These are phyloP conservation scores for Phycomyces blakesleeanus DNA, from an alignment of 192 early-diverging fungal genomes.

Conservation along the genomic window DNA sequence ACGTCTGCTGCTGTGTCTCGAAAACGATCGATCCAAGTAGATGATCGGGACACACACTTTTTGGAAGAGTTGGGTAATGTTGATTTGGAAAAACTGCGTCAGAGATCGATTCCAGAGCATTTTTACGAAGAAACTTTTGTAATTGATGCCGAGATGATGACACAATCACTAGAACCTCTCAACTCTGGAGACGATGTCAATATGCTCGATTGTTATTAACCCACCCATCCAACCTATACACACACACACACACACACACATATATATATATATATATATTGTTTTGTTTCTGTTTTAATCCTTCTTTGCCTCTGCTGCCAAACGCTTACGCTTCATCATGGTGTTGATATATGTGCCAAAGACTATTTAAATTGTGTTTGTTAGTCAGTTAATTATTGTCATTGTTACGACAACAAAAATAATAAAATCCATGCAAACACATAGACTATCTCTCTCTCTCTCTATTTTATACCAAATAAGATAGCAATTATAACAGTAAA, in stretches of 20 bases:
- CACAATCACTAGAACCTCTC: conserved; percentile 29
- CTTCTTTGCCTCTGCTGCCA: conserved; percentile 22
- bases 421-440: too few species aligned
- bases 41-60: conserved; percentile 24
- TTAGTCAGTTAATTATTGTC: too few species aligned
- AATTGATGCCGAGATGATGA: conserved; percentile 43
- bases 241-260: neutral
- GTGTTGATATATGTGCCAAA: conserved; percentile 78
- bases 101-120: conserved; percentile 44
- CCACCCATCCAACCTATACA: too few species aligned
- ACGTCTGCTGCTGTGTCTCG: neutral
- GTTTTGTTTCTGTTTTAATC: conserved; percentile 14
- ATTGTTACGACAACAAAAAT: too few species aligned
- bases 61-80: conserved; percentile 28
- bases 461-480: too few species aligned
- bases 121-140: conserved; percentile 52
- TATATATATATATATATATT: neutral
- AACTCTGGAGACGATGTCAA: conserved; percentile 18
- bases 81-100: conserved; percentile 40
- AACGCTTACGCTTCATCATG: conserved; percentile 56
- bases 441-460: too few species aligned
- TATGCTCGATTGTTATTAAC: conserved; percentile 31
- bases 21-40: neutral
- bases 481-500: too few species aligned
- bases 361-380: conserved; percentile 15